A percentile compares a stretch with the other conserved stretches of the same genome.
These are phyloP conservation scores for Aspergillus transmontanensis DNA, from an alignment of 2,329 filamentous ascomycete genomes.

Conservation along the genomic window DNA sequence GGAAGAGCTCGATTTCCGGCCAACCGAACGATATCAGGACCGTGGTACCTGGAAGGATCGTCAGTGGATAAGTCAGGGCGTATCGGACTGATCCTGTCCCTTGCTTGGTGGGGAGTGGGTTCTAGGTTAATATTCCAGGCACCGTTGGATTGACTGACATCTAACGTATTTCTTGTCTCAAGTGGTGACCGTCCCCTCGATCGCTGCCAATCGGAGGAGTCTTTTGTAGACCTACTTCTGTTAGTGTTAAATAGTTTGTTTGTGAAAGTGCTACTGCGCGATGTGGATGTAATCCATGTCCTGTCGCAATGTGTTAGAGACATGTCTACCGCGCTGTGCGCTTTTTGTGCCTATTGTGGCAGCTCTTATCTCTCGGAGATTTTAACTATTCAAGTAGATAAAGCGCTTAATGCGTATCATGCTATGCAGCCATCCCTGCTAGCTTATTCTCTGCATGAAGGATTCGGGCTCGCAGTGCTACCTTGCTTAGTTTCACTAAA, in stretches of 20 bases:
- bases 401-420: neutral
- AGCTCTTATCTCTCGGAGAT: neutral
- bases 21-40: neutral
- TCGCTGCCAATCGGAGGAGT: neutral
- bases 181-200: neutral
- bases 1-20: neutral
- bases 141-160: neutral
- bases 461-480: neutral
- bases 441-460: neutral
- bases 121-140: neutral
- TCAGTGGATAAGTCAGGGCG: neutral
- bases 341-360: neutral
- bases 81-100: too few relatives aligned
- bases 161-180: neutral
- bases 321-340: neutral
- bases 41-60: neutral
- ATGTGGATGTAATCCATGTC: neutral
- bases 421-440: neutral
- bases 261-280: neutral
- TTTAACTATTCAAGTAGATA: neutral
- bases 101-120: neutral
- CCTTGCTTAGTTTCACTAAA: fast-evolving
- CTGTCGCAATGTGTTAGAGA: neutral
- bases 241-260: neutral
- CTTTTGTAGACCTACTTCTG: too few relatives aligned